phyloP scores from a whole-genome alignment of 2,329 filamentous ascomycete species.

The Apiospora kogelbergensis region DNA sequence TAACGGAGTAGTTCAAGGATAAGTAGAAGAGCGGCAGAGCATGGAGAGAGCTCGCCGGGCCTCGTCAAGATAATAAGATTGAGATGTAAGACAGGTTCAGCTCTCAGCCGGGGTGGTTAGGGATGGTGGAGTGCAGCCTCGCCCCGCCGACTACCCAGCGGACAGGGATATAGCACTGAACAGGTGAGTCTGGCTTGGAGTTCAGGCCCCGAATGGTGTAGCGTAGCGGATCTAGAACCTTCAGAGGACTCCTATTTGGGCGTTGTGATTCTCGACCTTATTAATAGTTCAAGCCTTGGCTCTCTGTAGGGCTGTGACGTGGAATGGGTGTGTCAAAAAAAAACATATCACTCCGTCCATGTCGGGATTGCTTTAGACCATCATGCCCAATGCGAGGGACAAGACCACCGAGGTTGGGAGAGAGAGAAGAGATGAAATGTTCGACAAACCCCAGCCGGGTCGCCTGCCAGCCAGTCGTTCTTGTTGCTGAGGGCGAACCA shows the following conservation, averaged over 20 bases:
- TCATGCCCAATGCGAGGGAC: background rate
- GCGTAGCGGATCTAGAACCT: background rate
- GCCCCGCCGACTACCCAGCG: background rate
- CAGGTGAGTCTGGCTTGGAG: background rate
- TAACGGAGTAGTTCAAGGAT: background rate
- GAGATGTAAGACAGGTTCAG: slow-evolving; percentile 7
- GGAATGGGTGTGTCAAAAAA: background rate
- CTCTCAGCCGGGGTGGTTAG: background rate
- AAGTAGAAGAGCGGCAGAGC: background rate
- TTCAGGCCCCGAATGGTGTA: background rate
- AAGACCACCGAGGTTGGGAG: background rate
- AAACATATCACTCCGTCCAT: background rate
- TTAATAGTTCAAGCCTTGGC: background rate
- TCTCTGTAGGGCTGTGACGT: slow-evolving; percentile 1
- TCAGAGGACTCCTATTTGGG: slow-evolving; percentile 3
- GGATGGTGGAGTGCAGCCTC: slow-evolving; percentile 2
- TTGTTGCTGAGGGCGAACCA: background rate
- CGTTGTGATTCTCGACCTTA: background rate
- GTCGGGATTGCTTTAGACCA: background rate
- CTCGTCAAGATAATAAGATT: slow-evolving; percentile 3
- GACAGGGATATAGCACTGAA: background rate
- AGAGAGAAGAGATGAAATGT: background rate
- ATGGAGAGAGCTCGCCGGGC: background rate
- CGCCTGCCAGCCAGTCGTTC: background rate
- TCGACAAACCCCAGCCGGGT: background rate